Evolutionary conservation across 805 yeast species (phyloP), one percentile per base, ranked within the genome.

Genomic region (Ogataea pignaliae): DNA sequence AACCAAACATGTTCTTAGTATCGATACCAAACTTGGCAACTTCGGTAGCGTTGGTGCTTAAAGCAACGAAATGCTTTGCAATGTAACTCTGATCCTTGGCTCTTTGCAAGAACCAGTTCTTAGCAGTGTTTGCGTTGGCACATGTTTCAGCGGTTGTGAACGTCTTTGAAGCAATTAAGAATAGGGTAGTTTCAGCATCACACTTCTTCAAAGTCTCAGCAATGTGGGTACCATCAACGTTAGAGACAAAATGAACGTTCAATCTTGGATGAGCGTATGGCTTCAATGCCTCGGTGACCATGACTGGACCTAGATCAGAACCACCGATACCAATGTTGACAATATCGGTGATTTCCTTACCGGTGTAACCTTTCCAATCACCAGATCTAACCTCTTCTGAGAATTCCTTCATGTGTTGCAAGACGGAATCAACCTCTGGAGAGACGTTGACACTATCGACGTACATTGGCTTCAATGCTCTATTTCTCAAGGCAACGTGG

Each of bases 301-400:
- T 93, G 43, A 93, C 98, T 37, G 99, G 99, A 60, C 99, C 99
- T 59, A 93, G 78, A 70, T 93, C 99, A 28, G 97, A 89, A 57
- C 99, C 99, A 65, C 99, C 99, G 64, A 93, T 93, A 70, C 99
- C 99, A 60, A 93, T 88, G 78, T 93, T 93, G 61, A 93, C 98
- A 45, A 93, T 82, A 61, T 88, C 95, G 57, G 93, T 86, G 71
- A 93, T 91, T 58, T 75, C 71, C 78, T 89, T 88, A 57, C 98
- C 98, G 56, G 97, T 83, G 79, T 86, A 91, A 66, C 99, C 99
- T 60, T 80, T 89, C 97, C 98, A 91, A 54, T 72, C 77, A 60
- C 99, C 99, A 39, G 93, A 83, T 70, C 99, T 83, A 50, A 93
- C 86, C 52, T 76, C 73, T 52, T 88, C 87, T 45, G 96, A 82